Percentiles rank a stretch among this genome's conserved stretches.
Conservation (phyloP, 352 stramenopile genomes). For the Pythium grandisporangium region DNA sequence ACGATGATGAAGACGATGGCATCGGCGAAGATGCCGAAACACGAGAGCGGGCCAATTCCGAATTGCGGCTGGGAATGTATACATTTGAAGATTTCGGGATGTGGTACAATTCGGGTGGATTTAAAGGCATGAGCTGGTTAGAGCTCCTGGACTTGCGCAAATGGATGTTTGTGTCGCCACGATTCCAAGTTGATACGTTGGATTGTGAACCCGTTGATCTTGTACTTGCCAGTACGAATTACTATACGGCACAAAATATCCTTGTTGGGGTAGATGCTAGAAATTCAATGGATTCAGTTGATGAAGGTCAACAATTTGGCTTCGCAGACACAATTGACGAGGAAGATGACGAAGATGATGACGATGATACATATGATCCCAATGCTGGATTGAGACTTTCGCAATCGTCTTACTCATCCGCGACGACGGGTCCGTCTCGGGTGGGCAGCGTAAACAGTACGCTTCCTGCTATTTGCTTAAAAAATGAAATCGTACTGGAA, state of each 20-base stretch:
- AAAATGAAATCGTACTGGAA: constrained; percentile 78
- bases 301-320: constrained; percentile 10
- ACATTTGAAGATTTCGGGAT: constrained; percentile 79
- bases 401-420: constrained; percentile 43
- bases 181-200: constrained; percentile 54
- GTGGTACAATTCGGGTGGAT: constrained; percentile 82
- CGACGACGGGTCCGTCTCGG: constrained; percentile 39
- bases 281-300: no score
- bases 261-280: constrained; percentile 54
- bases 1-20: constrained; percentile 19
- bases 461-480: constrained; percentile 60
- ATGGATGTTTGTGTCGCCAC: constrained; percentile 68
- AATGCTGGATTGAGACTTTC: constrained; percentile 12
- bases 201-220: constrained; percentile 64
- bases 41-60: constrained; percentile 22
- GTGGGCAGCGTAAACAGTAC: constrained; percentile 46
- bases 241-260: constrained; percentile 82
- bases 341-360: constrained; percentile 28
- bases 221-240: constrained; percentile 66
- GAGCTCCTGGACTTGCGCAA: constrained; percentile 82
- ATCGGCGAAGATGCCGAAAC: constrained; percentile 10
- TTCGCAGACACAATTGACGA: constrained; percentile 66
- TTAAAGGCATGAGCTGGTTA: constrained; percentile 73
- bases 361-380: not conserved
- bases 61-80: constrained; percentile 46